A percentile compares a stretch with the other conserved stretches of the same genome.
Conservation (phyloP, 2,329 filamentous ascomycete genomes). For the Alternaria arbusti region DNA sequence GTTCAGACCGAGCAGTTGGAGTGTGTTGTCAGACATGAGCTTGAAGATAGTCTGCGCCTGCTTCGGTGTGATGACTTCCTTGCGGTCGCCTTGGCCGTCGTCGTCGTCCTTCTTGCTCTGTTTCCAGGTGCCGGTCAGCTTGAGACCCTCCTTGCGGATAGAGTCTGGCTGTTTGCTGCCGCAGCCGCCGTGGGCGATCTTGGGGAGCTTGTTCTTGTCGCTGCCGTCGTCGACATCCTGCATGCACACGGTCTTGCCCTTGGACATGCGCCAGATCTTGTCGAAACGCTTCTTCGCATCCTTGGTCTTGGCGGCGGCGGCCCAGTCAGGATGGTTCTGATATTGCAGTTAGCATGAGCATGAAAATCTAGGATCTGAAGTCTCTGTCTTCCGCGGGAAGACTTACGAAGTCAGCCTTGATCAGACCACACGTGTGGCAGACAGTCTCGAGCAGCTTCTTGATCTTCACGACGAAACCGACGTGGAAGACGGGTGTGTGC, state of each 20-base stretch:
- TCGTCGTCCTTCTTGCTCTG: slow-evolving; percentile 72
- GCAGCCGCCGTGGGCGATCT: slow-evolving; percentile 79
- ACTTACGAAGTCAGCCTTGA: slow-evolving; percentile 98
- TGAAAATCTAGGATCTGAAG: slow-evolving; percentile 51
- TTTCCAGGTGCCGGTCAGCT: slow-evolving; percentile 79
- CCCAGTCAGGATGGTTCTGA: slow-evolving; percentile 78
- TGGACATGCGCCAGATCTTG: slow-evolving; percentile 88
- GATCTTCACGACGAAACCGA: slow-evolving; percentile 95
- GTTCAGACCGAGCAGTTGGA: slow-evolving; percentile 88
- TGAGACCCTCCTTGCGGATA: slow-evolving; percentile 85
- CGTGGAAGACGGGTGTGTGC: slow-evolving; percentile 92
- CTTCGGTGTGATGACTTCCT: slow-evolving; percentile 80
- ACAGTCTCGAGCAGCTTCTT: slow-evolving; percentile 99
- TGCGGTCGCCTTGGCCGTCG: slow-evolving; percentile 74
- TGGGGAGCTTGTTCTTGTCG: slow-evolving; percentile 56
- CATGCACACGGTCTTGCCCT: slow-evolving; percentile 84
- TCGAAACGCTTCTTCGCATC: slow-evolving; percentile 96
- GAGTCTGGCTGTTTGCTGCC: slow-evolving; percentile 83
- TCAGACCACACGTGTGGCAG: slow-evolving; percentile 98
- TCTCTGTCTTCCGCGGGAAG: slow-evolving; percentile 63
- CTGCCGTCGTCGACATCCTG: slow-evolving; percentile 69
- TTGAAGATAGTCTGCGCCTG: slow-evolving; percentile 86
- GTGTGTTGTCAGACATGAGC: slow-evolving; percentile 80
- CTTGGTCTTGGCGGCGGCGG: slow-evolving; percentile 79
- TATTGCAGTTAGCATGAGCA: slow-evolving; percentile 62